Conservation (phyloP, 208 protist species). For the Wallacemonas sp. region DNA sequence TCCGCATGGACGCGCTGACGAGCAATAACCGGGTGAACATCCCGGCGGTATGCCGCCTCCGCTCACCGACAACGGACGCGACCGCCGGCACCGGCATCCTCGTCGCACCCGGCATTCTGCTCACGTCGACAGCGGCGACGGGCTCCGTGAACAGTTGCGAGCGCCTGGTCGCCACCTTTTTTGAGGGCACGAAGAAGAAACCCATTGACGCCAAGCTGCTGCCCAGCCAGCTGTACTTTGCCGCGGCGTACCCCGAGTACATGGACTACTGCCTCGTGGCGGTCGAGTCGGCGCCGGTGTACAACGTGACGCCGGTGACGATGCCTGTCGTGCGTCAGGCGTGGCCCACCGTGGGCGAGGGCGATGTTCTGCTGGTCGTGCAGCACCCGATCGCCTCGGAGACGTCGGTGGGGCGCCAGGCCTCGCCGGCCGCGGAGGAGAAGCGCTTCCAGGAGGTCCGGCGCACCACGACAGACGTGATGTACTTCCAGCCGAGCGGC, state of each 20-base stretch:
- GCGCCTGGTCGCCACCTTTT: conserved; percentile 77
- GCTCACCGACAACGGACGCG: conserved; percentile 26
- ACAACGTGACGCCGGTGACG: conserved; percentile 75
- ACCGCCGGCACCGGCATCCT: conserved; percentile 26
- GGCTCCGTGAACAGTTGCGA: conserved; percentile 20
- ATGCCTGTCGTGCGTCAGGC: conserved; percentile 69
- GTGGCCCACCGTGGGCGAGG: conserved; percentile 79
- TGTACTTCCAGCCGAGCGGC: conserved; percentile 77
- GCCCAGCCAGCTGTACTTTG: conserved; percentile 77
- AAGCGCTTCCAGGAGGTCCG: conserved; percentile 92
- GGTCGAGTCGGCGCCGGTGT: conserved; percentile 66
- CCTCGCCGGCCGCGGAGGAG: conserved; percentile 38
- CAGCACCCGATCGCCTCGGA: conserved; percentile 72
- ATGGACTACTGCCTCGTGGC: conserved; percentile 92
- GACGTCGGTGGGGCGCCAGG: not conserved
- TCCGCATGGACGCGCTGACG: conserved; percentile 31
- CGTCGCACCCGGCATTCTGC: conserved; percentile 70
- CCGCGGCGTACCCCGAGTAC: conserved; percentile 76
- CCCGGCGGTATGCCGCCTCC: conserved; percentile 86
- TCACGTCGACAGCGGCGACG: conserved; percentile 59
- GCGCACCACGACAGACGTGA: conserved; percentile 65
- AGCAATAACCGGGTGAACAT: conserved; percentile 82
- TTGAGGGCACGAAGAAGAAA: conserved; percentile 89
- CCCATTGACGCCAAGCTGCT: conserved; percentile 64
- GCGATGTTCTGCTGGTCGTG: conserved; percentile 83